These are phyloP conservation scores for Kwoniella sp. DNA, from an alignment of 768 basidiomycete genomes.

Conservation along the genomic window DNA sequence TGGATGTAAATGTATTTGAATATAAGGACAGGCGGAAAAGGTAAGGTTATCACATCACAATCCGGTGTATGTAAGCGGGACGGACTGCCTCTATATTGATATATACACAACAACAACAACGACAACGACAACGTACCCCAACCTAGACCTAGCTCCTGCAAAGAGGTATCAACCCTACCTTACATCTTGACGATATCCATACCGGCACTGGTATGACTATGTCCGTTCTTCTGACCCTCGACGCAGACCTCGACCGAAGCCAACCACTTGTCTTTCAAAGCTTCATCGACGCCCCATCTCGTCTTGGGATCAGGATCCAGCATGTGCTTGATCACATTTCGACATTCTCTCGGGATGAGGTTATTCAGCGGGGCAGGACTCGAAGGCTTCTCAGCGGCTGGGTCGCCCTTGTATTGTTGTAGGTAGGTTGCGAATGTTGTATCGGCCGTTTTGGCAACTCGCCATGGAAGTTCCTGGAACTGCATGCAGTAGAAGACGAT, in stretches of 20 bases:
- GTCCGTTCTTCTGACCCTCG: conserved; percentile 49
- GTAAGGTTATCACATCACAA: too few relatives aligned
- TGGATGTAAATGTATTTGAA: not conserved
- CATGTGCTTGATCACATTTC: conserved; percentile 85
- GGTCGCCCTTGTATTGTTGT: conserved; percentile 54
- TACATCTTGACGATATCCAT: conserved; percentile 47
- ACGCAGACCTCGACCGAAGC: conserved; percentile 79
- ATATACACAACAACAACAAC: conserved; percentile 1
- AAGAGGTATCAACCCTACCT: not conserved
- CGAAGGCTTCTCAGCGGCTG: conserved; percentile 60
- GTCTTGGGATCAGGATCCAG: conserved; percentile 87
- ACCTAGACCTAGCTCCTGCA: too few relatives aligned
- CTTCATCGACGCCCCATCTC: conserved; percentile 75
- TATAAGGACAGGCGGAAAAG: not conserved
- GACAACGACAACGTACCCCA: not conserved
- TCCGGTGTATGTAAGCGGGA: not conserved
- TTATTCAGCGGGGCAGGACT: conserved; percentile 74
- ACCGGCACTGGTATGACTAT: conserved; percentile 45
- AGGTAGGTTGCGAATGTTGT: conserved; percentile 77
- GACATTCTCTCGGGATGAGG: conserved; percentile 79
- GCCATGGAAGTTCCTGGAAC: conserved; percentile 97
- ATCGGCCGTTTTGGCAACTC: conserved; percentile 83
- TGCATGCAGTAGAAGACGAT: conserved; percentile 97
- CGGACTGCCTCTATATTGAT: not conserved
- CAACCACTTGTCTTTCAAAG: conserved; percentile 77